phyloP scores from a whole-genome alignment of 768 basidiomycete species.

The Sporobolomyces roseus region DNA sequence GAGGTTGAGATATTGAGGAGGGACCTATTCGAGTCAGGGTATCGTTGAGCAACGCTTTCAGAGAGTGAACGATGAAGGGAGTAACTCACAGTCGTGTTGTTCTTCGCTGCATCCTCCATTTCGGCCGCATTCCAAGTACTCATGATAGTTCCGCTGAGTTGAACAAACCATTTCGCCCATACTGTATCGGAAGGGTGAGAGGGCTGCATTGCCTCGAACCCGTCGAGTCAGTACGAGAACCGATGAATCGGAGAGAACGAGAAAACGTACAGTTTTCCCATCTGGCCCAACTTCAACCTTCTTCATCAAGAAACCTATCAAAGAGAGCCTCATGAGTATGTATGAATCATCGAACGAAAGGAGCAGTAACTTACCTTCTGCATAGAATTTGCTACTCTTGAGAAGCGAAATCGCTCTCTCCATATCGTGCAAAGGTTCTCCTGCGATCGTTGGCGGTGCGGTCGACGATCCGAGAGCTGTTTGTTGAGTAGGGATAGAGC shows the following conservation, averaged over 20 bases:
- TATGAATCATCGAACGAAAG: neutral
- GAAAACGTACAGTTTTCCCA: slow-evolving; percentile 53
- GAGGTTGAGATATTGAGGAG: slow-evolving; percentile 79
- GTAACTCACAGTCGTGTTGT: slow-evolving; percentile 54
- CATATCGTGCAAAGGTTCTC: slow-evolving; percentile 40
- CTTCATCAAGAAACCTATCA: slow-evolving; percentile 57
- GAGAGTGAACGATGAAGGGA: no score
- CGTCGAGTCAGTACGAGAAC: neutral
- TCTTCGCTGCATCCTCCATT: slow-evolving; percentile 74
- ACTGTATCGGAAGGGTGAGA: slow-evolving; percentile 66
- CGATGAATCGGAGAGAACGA: neutral
- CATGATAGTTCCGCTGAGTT: slow-evolving; percentile 80
- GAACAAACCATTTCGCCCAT: slow-evolving; percentile 76
- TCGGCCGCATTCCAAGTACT: slow-evolving; percentile 89
- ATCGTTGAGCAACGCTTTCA: no score
- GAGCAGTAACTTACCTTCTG: slow-evolving; percentile 14
- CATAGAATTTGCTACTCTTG: slow-evolving; percentile 41
- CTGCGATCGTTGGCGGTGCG: slow-evolving; percentile 30
- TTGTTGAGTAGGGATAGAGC: neutral
- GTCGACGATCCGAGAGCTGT: neutral
- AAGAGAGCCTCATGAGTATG: neutral
- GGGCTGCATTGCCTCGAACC: no score
- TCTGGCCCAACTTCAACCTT: slow-evolving; percentile 72
- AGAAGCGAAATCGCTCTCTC: slow-evolving; percentile 25
- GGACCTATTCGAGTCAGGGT: slow-evolving; percentile 55